Evolutionary conservation across 2,329 filamentous ascomycete species (phyloP).

Genomic region (Ceratocystis harringtonii): DNA sequence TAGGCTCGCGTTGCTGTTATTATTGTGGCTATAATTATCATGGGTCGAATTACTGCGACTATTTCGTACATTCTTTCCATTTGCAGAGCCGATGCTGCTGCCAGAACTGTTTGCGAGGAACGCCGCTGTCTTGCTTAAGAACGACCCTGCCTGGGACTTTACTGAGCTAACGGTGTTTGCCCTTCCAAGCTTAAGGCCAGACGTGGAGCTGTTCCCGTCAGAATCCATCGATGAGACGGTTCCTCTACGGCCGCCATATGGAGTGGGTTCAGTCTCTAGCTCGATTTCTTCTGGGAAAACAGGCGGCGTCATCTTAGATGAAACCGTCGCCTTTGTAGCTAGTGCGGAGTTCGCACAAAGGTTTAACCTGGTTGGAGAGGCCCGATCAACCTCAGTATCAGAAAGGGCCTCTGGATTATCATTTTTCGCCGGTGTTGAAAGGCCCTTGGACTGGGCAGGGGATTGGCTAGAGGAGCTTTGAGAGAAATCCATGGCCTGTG

Average conservation of each 20-base stretch:
- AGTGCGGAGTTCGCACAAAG: background rate
- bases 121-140: constrained; percentile 13
- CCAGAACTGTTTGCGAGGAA: constrained; percentile 5
- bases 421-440: background rate
- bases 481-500: background rate
- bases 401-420: background rate
- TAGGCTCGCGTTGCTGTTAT: constrained; percentile 19
- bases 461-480: background rate
- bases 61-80: background rate
- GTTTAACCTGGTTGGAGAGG: constrained; percentile 5
- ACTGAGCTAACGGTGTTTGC: constrained; percentile 8
- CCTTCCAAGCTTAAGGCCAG: constrained; percentile 7
- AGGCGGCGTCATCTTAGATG: constrained; percentile 12
- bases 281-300: constrained; percentile 15
- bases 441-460: background rate
- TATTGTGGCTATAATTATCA: background rate
- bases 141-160: constrained; percentile 15
- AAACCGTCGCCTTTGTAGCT: background rate
- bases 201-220: background rate
- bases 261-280: constrained; percentile 13
- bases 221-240: constrained; percentile 16
- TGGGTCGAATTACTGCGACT: background rate
- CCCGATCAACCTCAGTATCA: constrained; percentile 8
- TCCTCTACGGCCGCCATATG: constrained; percentile 15
- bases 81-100: background rate